A percentile compares a stretch with the other conserved stretches of the same genome.
Conservation (phyloP, 805 yeast species). For the Schwanniomyces sp. region DNA sequence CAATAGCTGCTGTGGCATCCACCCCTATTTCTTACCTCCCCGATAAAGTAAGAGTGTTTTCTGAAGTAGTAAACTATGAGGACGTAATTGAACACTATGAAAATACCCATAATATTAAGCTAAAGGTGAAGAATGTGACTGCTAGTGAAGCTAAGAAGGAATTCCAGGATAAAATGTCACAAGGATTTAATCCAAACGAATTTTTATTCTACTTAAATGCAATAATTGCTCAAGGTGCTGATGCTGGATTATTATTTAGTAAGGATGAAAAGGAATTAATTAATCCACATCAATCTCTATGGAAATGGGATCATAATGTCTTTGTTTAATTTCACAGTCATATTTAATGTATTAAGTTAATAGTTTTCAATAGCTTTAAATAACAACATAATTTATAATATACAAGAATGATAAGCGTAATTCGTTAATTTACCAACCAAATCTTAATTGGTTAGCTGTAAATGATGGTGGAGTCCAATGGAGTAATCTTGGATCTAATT, state of each 20-base stretch:
- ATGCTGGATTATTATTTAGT: conserved; percentile 31
- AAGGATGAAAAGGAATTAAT: conserved; percentile 30
- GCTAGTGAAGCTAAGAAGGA: conserved; percentile 27
- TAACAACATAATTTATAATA: not conserved
- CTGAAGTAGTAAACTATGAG: conserved; percentile 38
- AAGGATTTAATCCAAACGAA: conserved; percentile 28
- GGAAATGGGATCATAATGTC: conserved; percentile 30
- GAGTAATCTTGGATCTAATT: conserved; percentile 68
- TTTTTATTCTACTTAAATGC: conserved; percentile 39
- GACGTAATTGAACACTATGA: conserved; percentile 43
- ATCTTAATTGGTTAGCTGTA: conserved; percentile 92
- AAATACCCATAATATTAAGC: conserved; percentile 29
- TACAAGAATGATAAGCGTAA: conserved; percentile 1
- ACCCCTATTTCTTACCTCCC: conserved; percentile 39
- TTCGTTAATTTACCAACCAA: conserved; percentile 70
- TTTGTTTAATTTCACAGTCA: not conserved
- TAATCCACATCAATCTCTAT: conserved; percentile 34
- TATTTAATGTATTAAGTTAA: no score
- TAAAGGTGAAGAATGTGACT: conserved; percentile 26
- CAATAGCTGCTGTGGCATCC: conserved; percentile 42
- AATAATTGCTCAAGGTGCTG: conserved; percentile 37
- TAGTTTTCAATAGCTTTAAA: not conserved
- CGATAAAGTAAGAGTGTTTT: conserved; percentile 41
- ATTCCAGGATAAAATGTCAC: conserved; percentile 20
- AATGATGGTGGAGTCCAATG: conserved; percentile 95